Evolutionary conservation across 371 early-diverging fungal genomes (phyloP).

Genomic region (Mortierella sp.): DNA sequence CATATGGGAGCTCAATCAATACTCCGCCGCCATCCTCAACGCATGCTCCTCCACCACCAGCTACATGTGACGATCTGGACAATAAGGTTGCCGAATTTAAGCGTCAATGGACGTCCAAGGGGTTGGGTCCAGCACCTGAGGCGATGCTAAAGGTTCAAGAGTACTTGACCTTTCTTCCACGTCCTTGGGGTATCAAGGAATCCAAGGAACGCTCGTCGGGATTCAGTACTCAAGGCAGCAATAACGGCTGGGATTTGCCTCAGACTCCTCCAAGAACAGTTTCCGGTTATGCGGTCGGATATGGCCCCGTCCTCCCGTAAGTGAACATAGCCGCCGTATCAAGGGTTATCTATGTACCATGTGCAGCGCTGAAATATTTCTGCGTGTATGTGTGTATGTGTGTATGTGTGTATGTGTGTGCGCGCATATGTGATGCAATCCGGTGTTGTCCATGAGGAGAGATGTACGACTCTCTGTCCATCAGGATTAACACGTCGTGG

Average conservation of each 20-base stretch:
- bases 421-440: no score
- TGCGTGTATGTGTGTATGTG: no score
- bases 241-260: slow-evolving; percentile 16
- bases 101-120: slow-evolving; percentile 9
- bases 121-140: slow-evolving; percentile 17
- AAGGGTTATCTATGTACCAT: not conserved
- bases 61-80: slow-evolving; percentile 19
- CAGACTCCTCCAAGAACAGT: slow-evolving; percentile 22
- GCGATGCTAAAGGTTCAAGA: slow-evolving; percentile 11
- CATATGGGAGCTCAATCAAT: slow-evolving; percentile 4
- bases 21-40: slow-evolving; percentile 13
- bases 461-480: no score
- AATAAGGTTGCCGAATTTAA: slow-evolving; percentile 25
- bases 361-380: no score
- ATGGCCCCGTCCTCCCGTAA: slow-evolving; percentile 25
- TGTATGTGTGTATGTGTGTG: no score
- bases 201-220: slow-evolving; percentile 19
- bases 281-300: slow-evolving; percentile 28
- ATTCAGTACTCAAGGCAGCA: not conserved
- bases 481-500: no score
- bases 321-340: not conserved
- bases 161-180: slow-evolving; percentile 27
- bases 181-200: slow-evolving; percentile 28
- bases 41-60: slow-evolving; percentile 7
- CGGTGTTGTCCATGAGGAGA: no score